Base-by-base conservation (phyloP, 2,329 filamentous ascomycete species). In the Clonostachys sp. region DNA sequence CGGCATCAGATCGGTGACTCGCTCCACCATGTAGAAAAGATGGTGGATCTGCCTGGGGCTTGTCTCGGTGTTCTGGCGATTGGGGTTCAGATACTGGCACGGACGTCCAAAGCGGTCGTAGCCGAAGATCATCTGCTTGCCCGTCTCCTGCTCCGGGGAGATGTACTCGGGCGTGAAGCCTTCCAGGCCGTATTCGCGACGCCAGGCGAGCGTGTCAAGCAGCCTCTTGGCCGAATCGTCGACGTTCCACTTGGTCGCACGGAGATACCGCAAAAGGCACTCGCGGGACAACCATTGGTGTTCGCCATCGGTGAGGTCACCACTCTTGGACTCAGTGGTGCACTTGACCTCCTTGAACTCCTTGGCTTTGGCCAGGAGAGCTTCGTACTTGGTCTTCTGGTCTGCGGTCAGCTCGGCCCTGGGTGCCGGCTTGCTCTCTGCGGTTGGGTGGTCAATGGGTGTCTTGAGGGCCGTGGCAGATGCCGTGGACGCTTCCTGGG, bases 1-100 rank as follows among this genome's bases (percentile, higher is more conserved):
- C 0, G 87, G 86, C 82, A 95, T 91, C 52, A 97, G 70, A 57
- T 96, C 91, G 54, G 96, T 82, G 34, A 88, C 84, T 36, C 89
- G 81, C 73, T 99, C 94, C 40, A 97, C 71, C 91, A 97, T 96
- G 72, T 87, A 99, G 45, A 96, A 91, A 51, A 99, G 73, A 65
- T 97, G 91, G 68, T 99, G 85, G 47, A 96, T 84, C 71, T 97
- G 94, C 57, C 89, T 81, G 36, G 91, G 88, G 51, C 84, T 87
- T 48, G 84, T 79, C 56, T 95, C 86, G 2, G 94, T 97, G 74
- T 99, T 99, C 71, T 99, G 94, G 55, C 86, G 84, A 34, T 86
- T 89, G 2, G 94, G 94, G 62, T 87, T 86, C 50, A 99, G 80
- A 69, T 96, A 96, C 60, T 94, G 82, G 65, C 91, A 96, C 3